A percentile compares a stretch with the other conserved stretches of the same genome.
phyloP scores from a whole-genome alignment of 495 filamentous ascomycete species.

The Ramalina intermedia region DNA sequence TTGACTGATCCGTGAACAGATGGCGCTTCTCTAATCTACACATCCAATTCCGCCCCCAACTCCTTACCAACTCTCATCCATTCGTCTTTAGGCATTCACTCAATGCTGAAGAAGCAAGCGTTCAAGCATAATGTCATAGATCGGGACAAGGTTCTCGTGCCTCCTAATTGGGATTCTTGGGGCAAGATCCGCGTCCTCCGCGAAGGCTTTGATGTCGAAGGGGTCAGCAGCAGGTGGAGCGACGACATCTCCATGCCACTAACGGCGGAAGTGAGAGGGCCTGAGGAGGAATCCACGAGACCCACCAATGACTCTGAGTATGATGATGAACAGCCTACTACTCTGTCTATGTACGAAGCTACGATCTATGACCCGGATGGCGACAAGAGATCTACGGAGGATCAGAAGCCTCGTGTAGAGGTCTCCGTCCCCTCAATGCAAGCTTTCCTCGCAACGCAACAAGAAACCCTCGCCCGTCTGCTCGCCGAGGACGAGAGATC shows the following conservation, averaged over 20 bases:
- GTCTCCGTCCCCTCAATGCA: constrained; percentile 66
- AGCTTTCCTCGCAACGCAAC: constrained; percentile 57
- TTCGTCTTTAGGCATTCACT: constrained; percentile 78
- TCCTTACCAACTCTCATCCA: constrained; percentile 72
- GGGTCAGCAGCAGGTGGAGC: constrained; percentile 68
- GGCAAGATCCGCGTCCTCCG: constrained; percentile 87
- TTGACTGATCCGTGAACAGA: constrained; percentile 33
- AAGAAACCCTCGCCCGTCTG: constrained; percentile 56
- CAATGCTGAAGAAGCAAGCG: constrained; percentile 65
- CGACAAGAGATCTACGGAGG: constrained; percentile 9
- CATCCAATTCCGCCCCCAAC: constrained; percentile 62
- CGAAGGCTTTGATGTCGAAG: constrained; percentile 91
- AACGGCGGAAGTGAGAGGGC: not conserved
- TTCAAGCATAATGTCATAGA: constrained; percentile 94
- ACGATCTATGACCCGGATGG: constrained; percentile 55
- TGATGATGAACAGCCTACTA: constrained; percentile 25
- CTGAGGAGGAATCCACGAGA: not conserved
- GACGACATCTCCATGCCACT: constrained; percentile 55
- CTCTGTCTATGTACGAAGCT: constrained; percentile 63
- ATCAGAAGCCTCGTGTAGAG: constrained; percentile 42
- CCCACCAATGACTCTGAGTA: not conserved
- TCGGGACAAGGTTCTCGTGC: constrained; percentile 84
- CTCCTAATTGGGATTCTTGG: constrained; percentile 97
- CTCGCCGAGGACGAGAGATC: constrained; percentile 37
- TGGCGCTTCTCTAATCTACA: constrained; percentile 83